Base-by-base conservation (phyloP, 169 alveolate species). In the Plasmodium berghei region DNA sequence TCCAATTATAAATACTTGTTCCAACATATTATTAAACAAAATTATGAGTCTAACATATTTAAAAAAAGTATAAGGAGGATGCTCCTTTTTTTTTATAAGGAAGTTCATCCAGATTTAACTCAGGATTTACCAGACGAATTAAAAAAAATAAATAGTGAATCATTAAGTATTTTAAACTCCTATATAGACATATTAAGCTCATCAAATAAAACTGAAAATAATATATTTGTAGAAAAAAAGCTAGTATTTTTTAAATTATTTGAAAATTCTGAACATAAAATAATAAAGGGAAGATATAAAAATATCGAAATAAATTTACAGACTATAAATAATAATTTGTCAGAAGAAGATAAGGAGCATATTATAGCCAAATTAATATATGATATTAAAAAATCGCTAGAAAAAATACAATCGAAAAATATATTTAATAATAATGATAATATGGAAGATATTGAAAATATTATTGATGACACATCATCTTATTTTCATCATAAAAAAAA, bases 31-130 rank as follows among this genome's bases (percentile, higher is more conserved):
- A 67, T 26, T n/a, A 64, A 48, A 34, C 52, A 83, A 26, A 54
- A 54, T 28, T 80, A 80, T 67, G 85, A 80, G 14, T 54, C 90
- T 9, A 66, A 20, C 18, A 46, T 71, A 18, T 70, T 72, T 59
- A 61, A 66, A 69, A 86, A 72, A 66, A 86, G 87, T 28, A 54
- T 71, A 28, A 59, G 91, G 59, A 86, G 49, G 20, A 20, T 86
- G 75, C 73, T 86, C n/a, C 70, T 54, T 54, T 86, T 86, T 72
- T 86, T 86, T 86, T 86, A 86, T 59, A 86, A 86, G 12, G 77
- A 86, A 70, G 85, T 86, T 59, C 91, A 86, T 71, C 91, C 91
- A 45, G 91, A 86, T 42, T 86, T 86, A 34, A 59, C 91, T 14
- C 64, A 24, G 9, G 66, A 40, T 22, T 86, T 86, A 61, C 91